A percentile compares a stretch with the other conserved stretches of the same genome.
These are phyloP conservation scores for Talaromyces ruber DNA, from an alignment of 495 filamentous ascomycete genomes.

Conservation along the genomic window DNA sequence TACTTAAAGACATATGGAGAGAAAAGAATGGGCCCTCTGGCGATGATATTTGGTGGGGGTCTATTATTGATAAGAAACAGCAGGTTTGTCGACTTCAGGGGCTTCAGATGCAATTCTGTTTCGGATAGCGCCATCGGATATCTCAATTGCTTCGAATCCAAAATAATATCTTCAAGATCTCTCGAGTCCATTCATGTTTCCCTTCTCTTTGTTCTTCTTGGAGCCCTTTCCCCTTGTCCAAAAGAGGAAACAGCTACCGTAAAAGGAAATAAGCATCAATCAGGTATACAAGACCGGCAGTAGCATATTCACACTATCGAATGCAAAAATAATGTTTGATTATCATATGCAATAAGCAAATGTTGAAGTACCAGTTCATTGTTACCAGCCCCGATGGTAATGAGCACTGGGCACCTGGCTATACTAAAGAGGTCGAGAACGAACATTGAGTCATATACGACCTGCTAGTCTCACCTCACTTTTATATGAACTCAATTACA, in stretches of 20 bases:
- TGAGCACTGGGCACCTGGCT: too few species aligned
- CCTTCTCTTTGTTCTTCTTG: too few species aligned
- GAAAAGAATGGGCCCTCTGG: not conserved
- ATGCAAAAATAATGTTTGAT: not conserved
- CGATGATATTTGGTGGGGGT: constrained; percentile 8
- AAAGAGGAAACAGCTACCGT: not conserved
- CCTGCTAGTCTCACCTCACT: too few species aligned
- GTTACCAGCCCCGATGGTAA: too few species aligned
- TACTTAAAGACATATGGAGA: constrained; percentile 7
- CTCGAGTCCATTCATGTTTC: too few species aligned
- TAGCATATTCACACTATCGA: not conserved
- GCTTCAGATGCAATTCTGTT: not conserved
- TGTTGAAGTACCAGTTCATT: too few species aligned
- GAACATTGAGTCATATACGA: not conserved
- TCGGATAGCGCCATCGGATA: not conserved
- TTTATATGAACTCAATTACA: too few species aligned
- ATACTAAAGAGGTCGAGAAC: not conserved
- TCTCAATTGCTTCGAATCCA: not conserved
- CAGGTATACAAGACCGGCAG: not conserved
- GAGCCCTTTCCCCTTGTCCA: not conserved
- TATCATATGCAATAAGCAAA: too few species aligned
- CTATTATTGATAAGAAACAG: constrained; percentile 6
- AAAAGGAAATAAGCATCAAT: not conserved
- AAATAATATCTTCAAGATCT: too few species aligned
- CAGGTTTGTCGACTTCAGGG: not conserved